These are phyloP conservation scores for Nannochloropsis oceanica DNA, from an alignment of 108 stramenopile species.

Conservation along the genomic window DNA sequence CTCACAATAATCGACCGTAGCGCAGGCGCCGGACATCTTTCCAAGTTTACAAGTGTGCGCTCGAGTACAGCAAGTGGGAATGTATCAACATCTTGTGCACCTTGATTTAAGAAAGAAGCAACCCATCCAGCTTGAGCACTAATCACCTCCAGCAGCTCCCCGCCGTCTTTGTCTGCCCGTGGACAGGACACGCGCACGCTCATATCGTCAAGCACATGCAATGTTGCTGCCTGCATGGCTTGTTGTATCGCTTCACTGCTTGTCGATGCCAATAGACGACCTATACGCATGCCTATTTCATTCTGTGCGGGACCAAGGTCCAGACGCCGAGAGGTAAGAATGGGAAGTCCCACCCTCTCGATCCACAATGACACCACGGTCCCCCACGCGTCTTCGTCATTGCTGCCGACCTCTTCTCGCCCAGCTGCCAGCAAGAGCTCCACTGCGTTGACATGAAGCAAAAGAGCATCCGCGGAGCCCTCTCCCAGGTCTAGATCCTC, in stretches of 20 bases:
- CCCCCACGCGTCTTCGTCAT: not conserved
- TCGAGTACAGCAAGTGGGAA: not conserved
- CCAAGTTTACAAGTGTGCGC: not conserved
- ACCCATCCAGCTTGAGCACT: not conserved
- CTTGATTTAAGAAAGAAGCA: not conserved
- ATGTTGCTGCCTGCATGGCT: not conserved
- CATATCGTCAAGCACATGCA: not conserved
- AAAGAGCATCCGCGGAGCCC: not conserved
- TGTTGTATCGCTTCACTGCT: not conserved
- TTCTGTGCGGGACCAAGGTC: not conserved
- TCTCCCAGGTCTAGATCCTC: not conserved
- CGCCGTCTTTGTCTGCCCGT: not conserved
- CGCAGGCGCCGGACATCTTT: not conserved
- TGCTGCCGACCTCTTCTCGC: not conserved
- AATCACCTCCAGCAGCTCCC: not conserved
- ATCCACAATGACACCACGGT: not conserved
- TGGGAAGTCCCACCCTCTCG: not conserved
- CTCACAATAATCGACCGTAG: not conserved
- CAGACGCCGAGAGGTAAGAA: not conserved
- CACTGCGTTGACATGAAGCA: not conserved
- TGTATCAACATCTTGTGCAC: not conserved
- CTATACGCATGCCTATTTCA: not conserved
- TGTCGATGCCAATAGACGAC: not conserved
- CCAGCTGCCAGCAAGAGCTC: not conserved
- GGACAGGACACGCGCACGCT: not conserved